phyloP scores from a whole-genome alignment of 2,329 filamentous ascomycete species.

The Epicoccum sorghinum region DNA sequence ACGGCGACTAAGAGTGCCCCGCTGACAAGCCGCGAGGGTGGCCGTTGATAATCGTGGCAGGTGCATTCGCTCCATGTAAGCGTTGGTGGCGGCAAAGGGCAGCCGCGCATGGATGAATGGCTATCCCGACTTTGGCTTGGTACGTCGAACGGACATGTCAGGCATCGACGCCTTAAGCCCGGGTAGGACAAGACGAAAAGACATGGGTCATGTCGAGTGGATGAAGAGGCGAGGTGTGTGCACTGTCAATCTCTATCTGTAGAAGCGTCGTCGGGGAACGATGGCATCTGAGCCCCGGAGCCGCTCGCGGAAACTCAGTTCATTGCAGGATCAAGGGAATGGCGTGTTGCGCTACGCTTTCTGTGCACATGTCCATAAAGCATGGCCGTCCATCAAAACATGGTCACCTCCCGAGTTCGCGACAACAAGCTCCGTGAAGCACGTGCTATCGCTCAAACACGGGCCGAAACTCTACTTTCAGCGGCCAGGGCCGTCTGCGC shows the following conservation, averaged over 20 bases:
- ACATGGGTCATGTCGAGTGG: constrained; percentile 24
- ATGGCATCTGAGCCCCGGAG: constrained; percentile 30
- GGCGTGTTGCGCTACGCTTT: constrained; percentile 22
- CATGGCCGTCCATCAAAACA: constrained; percentile 1
- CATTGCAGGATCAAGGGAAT: constrained; percentile 18
- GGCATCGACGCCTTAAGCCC: constrained; percentile 24
- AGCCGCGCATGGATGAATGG: constrained; percentile 29
- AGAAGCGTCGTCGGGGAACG: constrained; percentile 28
- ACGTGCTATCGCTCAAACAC: constrained; percentile 20
- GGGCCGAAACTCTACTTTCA: constrained; percentile 24
- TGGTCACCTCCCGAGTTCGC: constrained; percentile 19
- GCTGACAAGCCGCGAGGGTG: constrained; percentile 21
- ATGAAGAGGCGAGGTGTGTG: constrained; percentile 28
- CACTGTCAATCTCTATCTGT: constrained; percentile 27
- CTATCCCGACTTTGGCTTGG: constrained; percentile 34
- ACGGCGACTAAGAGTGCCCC: constrained; percentile 9
- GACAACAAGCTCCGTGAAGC: constrained; percentile 22
- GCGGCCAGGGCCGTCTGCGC: constrained; percentile 19
- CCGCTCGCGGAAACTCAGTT: constrained; percentile 16
- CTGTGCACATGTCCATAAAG: constrained; percentile 16
- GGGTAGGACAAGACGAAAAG: constrained; percentile 26
- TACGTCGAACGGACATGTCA: constrained; percentile 32
- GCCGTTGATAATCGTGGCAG: constrained; percentile 23
- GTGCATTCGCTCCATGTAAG: constrained; percentile 27
- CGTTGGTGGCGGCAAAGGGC: constrained; percentile 40